Conservation (phyloP, 306 rosid species). For the Hippophae gyantsensis region DNA sequence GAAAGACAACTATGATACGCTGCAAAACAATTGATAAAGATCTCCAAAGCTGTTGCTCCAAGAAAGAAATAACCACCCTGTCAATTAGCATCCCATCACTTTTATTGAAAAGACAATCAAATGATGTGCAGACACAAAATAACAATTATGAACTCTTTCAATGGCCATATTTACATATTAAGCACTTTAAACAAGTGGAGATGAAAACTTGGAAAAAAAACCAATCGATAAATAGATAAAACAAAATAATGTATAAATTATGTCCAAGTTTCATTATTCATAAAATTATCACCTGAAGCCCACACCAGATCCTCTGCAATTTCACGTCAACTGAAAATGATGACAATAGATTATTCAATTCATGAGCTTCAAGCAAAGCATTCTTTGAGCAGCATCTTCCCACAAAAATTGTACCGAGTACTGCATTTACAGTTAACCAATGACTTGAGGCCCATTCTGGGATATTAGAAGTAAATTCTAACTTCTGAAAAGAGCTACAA, state of each 20-base stretch:
- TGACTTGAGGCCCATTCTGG: constrained; percentile 23
- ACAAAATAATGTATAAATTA: background rate
- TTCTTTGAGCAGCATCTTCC: constrained; percentile 57
- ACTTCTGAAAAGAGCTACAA: constrained; percentile 22
- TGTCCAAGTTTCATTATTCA: constrained; percentile 4
- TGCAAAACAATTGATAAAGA: constrained; percentile 32
- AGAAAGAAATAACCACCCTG: constrained; percentile 80
- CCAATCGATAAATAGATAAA: background rate
- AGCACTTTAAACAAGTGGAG: background rate
- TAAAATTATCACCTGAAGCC: constrained; percentile 53
- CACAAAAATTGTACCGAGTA: constrained; percentile 37
- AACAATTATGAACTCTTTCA: constrained; percentile 9
- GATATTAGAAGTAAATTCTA: constrained; percentile 27
- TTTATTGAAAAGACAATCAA: constrained; percentile 9
- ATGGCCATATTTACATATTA: background rate
- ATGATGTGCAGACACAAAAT: constrained; percentile 14
- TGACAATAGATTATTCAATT: constrained; percentile 35
- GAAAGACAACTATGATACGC: constrained; percentile 34
- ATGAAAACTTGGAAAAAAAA: background rate
- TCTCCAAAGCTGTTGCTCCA: constrained; percentile 52
- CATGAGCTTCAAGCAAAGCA: constrained; percentile 45
- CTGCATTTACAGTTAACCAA: constrained; percentile 45
- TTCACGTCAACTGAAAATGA: constrained; percentile 56
- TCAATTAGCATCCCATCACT: constrained; percentile 26
- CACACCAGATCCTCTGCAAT: constrained; percentile 46